Conservation (phyloP, 1,139 yeast species). For the Meyerozyma elateridarum region DNA sequence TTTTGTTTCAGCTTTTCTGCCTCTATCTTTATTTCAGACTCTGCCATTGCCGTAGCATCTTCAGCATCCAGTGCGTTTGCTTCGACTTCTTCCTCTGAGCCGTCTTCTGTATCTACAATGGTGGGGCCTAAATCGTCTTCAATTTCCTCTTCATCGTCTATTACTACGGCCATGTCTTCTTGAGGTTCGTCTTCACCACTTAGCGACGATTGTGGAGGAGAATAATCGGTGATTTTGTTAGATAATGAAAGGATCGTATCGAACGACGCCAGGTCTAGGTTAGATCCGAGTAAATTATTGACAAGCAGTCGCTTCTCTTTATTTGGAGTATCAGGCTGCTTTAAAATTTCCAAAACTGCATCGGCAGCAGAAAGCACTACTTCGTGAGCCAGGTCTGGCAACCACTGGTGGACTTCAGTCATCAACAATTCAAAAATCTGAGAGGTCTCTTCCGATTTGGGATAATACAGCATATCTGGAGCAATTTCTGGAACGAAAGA, state of each 20-base stretch:
- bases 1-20: slow-evolving; percentile 6
- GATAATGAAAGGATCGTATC: slow-evolving; percentile 49
- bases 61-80: slow-evolving; percentile 16
- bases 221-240: slow-evolving; percentile 56
- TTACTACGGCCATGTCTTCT: slow-evolving; percentile 24
- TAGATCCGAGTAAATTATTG: slow-evolving; percentile 39
- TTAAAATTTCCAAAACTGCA: slow-evolving; percentile 55
- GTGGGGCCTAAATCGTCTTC: slow-evolving; percentile 12
- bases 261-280: slow-evolving; percentile 44
- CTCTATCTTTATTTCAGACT: slow-evolving; percentile 10
- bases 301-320: slow-evolving; percentile 32
- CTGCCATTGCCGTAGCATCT: background rate
- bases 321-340: slow-evolving; percentile 25
- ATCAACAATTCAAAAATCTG: slow-evolving; percentile 27
- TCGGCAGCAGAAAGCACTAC: slow-evolving; percentile 62
- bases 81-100: slow-evolving; percentile 9
- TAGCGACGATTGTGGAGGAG: slow-evolving; percentile 19
- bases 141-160: slow-evolving; percentile 22
- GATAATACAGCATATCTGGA: slow-evolving; percentile 23
- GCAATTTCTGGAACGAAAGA: slow-evolving; percentile 29
- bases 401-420: slow-evolving; percentile 21
- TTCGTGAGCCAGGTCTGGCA: slow-evolving; percentile 39
- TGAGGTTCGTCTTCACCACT: slow-evolving; percentile 28
- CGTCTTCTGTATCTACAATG: slow-evolving; percentile 6
- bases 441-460: slow-evolving; percentile 23